Conservation (phyloP, 345 rosid species). For the Angophora floribunda region DNA sequence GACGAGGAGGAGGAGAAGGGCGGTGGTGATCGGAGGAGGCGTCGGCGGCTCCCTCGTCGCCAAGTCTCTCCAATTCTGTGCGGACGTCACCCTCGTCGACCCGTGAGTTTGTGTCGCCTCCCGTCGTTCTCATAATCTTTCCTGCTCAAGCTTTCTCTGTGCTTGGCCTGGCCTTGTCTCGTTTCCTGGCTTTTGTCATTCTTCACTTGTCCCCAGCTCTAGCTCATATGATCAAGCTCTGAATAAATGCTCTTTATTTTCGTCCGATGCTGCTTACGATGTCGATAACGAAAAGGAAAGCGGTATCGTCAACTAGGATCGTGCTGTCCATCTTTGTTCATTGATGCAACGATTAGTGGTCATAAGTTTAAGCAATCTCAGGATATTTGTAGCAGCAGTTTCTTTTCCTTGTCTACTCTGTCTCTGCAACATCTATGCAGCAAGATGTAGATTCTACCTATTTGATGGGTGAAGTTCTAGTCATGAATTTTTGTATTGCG, state of each 20-base stretch:
- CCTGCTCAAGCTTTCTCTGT: not conserved
- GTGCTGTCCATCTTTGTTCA: not conserved
- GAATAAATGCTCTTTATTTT: too few relatives aligned
- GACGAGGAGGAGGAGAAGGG: not conserved
- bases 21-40: slow-evolving; percentile 32
- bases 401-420: not conserved
- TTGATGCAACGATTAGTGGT: not conserved
- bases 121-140: not conserved
- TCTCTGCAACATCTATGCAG: not conserved
- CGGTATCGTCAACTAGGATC: too few relatives aligned
- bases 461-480: not conserved
- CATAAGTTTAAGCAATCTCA: not conserved
- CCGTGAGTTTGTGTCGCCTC: slow-evolving; percentile 5
- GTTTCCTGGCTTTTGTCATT: not conserved
- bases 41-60: slow-evolving; percentile 26
- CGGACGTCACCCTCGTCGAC: slow-evolving; percentile 25
- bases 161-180: not conserved
- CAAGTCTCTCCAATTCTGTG: slow-evolving; percentile 19
- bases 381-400: not conserved
- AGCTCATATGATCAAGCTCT: not conserved
- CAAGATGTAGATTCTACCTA: not conserved
- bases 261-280: too few relatives aligned
- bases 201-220: not conserved
- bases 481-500: not conserved
- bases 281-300: too few relatives aligned